A percentile compares a stretch with the other conserved stretches of the same genome.
These are phyloP conservation scores for Pichia sp. DNA, from an alignment of 1,139 yeast species.

Conservation along the genomic window DNA sequence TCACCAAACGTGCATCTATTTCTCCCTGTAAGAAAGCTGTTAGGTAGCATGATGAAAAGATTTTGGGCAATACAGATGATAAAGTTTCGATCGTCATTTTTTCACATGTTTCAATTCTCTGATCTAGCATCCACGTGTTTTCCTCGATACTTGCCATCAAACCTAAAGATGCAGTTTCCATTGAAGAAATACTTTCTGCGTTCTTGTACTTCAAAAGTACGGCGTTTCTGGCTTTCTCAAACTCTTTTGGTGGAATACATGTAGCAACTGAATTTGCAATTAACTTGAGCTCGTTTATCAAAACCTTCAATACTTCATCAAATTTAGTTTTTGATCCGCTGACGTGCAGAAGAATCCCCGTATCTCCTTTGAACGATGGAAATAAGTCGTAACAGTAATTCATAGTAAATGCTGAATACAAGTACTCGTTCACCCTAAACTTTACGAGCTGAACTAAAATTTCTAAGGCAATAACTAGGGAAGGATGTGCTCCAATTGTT, in stretches of 20 bases:
- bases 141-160: conserved; percentile 46
- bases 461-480: conserved; percentile 43
- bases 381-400: conserved; percentile 53
- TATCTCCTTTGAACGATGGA: conserved; percentile 48
- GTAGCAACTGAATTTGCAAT: conserved; percentile 21
- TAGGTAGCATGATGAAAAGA: conserved; percentile 34
- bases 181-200: conserved; percentile 38
- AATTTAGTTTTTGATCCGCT: conserved; percentile 46
- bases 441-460: conserved; percentile 45
- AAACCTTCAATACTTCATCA: conserved; percentile 27
- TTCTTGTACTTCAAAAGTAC: conserved; percentile 42
- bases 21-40: conserved; percentile 51
- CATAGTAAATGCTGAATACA: conserved; percentile 49
- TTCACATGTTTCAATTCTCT: conserved; percentile 52
- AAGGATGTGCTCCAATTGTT: conserved; percentile 31
- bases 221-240: conserved; percentile 42
- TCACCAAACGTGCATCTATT: conserved; percentile 18
- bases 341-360: conserved; percentile 45
- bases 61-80: conserved; percentile 25
- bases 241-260: conserved; percentile 31
- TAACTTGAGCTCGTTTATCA: conserved; percentile 27
- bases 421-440: conserved; percentile 33
- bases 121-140: conserved; percentile 46
- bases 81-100: conserved; percentile 46
- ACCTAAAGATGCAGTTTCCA: conserved; percentile 45